These are phyloP conservation scores for Fusarium sacchari DNA, from an alignment of 2,329 filamentous ascomycete genomes.

Conservation along the genomic window DNA sequence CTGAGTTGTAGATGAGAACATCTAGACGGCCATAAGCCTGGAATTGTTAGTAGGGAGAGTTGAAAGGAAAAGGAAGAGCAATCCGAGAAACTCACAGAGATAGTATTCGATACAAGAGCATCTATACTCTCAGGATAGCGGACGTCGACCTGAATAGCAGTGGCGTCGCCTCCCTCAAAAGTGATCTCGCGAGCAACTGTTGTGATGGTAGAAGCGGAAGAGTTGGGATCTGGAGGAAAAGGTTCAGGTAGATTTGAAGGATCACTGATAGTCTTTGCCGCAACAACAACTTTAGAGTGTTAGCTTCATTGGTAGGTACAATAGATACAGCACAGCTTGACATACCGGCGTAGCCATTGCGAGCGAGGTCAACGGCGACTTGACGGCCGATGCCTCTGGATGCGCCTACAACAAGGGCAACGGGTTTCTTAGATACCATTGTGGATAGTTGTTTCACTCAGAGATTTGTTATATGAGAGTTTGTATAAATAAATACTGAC, in stretches of 20 bases:
- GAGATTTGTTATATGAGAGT: background rate
- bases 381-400: slow-evolving; percentile 85
- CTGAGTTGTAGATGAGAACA: slow-evolving; percentile 83
- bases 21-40: slow-evolving; percentile 72
- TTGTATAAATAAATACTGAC: background rate
- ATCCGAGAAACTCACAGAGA: slow-evolving; percentile 46
- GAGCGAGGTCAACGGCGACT: slow-evolving; percentile 80
- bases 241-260: slow-evolving; percentile 60
- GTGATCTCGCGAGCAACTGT: slow-evolving; percentile 81
- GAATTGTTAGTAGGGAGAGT: background rate
- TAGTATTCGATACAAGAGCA: slow-evolving; percentile 66
- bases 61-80: background rate
- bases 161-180: slow-evolving; percentile 70
- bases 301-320: background rate
- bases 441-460: background rate
- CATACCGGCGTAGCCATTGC: slow-evolving; percentile 74
- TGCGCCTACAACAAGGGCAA: slow-evolving; percentile 78
- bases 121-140: slow-evolving; percentile 71
- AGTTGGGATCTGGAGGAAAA: slow-evolving; percentile 83
- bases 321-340: background rate
- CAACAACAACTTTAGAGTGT: slow-evolving; percentile 68
- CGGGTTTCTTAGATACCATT: slow-evolving; percentile 54
- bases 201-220: slow-evolving; percentile 77
- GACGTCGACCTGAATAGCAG: slow-evolving; percentile 76
- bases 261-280: slow-evolving; percentile 79